Evolutionary conservation across 1,284 basidiomycete species (phyloP).

Genomic region (Violaceomyces palustris): DNA sequence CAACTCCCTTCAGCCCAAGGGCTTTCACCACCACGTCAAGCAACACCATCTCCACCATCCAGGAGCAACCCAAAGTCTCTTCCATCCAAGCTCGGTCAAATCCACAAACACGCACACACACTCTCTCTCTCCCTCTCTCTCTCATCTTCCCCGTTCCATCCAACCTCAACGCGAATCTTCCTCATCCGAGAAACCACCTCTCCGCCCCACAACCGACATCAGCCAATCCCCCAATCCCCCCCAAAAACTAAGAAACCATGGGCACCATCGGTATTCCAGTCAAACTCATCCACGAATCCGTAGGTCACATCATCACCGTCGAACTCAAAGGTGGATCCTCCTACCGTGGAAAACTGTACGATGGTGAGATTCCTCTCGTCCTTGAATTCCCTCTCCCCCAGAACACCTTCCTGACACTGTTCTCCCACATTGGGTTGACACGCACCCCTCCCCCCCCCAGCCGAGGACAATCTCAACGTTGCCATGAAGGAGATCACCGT

Average conservation of each 20-base stretch:
- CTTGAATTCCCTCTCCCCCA: too few species aligned
- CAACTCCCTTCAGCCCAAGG: too few species aligned
- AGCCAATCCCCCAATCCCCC: too few species aligned
- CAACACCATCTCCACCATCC: too few species aligned
- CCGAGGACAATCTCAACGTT: conserved; percentile 97
- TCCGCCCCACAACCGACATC: background rate
- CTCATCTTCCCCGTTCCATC: background rate
- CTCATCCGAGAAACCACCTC: conserved; percentile 5
- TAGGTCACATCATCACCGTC: conserved; percentile 94
- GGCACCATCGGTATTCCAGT: conserved; percentile 53
- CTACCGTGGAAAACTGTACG: conserved; percentile 93
- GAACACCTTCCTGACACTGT: too few species aligned
- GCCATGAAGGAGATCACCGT: conserved; percentile 95
- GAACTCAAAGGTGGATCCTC: conserved; percentile 96
- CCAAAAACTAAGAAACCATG: conserved; percentile 11
- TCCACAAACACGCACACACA: too few species aligned
- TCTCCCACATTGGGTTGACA: too few species aligned
- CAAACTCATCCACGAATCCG: conserved; percentile 57
- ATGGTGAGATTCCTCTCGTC: too few species aligned
- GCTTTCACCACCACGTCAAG: too few species aligned
- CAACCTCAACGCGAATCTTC: background rate
- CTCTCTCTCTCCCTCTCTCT: background rate
- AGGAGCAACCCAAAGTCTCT: too few species aligned
- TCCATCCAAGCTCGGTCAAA: too few species aligned
- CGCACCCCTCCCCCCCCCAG: conserved; percentile 58